Conservation (phyloP, 257 asterid species). For the Solanum paucissectum region DNA sequence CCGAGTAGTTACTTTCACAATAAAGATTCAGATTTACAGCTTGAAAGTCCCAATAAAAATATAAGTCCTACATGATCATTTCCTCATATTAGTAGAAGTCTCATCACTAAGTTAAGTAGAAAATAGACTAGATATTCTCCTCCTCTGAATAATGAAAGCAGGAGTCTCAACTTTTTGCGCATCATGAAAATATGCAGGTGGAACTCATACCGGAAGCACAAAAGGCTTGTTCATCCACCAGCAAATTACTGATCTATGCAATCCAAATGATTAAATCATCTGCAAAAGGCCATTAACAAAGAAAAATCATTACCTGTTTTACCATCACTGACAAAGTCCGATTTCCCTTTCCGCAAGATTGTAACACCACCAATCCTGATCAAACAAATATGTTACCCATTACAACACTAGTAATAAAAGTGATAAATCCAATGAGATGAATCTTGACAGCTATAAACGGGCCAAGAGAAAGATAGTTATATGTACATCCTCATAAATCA, state of each 20-base stretch:
- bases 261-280: neutral
- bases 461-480: neutral
- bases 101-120: neutral
- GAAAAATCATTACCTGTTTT: conserved; percentile 43
- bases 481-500: neutral
- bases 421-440: neutral
- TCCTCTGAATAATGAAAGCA: neutral
- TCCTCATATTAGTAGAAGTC: neutral
- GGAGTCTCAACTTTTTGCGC: neutral
- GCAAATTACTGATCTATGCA: neutral
- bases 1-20: neutral
- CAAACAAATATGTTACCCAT: conserved; percentile 3
- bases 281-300: neutral
- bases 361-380: conserved; percentile 81
- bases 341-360: conserved; percentile 68
- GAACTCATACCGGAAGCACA: neutral
- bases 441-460: neutral
- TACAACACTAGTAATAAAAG: neutral
- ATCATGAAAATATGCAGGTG: neutral
- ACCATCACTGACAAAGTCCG: conserved; percentile 74
- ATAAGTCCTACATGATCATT: neutral
- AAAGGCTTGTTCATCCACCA: neutral
- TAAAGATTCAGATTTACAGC: neutral
- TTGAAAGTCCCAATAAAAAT: neutral
- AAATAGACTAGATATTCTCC: neutral